Evolutionary conservation across 1,284 basidiomycete species (phyloP).

Genomic region (Melampsora larici-populina): DNA sequence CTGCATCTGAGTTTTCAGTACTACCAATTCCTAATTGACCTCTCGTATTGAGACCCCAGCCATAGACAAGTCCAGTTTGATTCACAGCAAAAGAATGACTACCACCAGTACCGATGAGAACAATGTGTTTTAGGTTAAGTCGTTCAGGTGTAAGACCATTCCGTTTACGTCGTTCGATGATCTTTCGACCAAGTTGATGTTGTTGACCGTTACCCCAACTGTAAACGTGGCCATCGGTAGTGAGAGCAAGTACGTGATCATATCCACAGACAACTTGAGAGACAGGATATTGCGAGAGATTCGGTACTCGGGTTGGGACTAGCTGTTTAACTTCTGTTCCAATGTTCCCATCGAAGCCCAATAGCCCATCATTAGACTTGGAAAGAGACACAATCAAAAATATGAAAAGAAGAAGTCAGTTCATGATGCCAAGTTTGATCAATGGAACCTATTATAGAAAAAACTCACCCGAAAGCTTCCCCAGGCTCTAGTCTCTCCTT

Average conservation of each 20-base stretch:
- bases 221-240: conserved; percentile 76
- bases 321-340: conserved; percentile 55
- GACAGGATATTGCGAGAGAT: conserved; percentile 52
- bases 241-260: conserved; percentile 82
- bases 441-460: neutral
- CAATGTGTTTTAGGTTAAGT: conserved; percentile 71
- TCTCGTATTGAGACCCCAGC: conserved; percentile 83
- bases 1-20: conserved; percentile 57
- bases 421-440: neutral
- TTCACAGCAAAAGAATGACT: conserved; percentile 88
- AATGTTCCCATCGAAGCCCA: conserved; percentile 72
- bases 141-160: conserved; percentile 78
- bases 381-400: neutral
- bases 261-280: conserved; percentile 73
- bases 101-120: conserved; percentile 71
- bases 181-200: conserved; percentile 73
- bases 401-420: neutral
- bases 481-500: conserved; percentile 81
- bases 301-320: conserved; percentile 56
- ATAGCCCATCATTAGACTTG: conserved; percentile 70
- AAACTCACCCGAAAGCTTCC: conserved; percentile 79
- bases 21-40: conserved; percentile 65
- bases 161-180: conserved; percentile 76
- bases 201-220: conserved; percentile 77
- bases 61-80: conserved; percentile 74